phyloP scores from a whole-genome alignment of 2,329 filamentous ascomycete species.

The Nothophoma quercina region DNA sequence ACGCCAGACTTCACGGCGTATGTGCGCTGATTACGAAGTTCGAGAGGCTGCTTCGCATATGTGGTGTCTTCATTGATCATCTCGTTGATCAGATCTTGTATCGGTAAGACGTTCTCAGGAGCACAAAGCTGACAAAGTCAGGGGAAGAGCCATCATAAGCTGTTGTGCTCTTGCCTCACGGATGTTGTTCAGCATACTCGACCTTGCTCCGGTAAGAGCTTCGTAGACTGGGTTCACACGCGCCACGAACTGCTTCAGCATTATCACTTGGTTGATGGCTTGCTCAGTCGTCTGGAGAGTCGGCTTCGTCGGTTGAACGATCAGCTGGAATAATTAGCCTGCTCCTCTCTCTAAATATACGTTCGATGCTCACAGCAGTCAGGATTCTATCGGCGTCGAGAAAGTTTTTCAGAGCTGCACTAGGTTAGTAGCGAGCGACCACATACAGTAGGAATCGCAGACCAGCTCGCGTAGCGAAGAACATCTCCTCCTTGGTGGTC shows the following conservation, averaged over 20 bases:
- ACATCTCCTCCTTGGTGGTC: conserved; percentile 82
- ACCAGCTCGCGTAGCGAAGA: conserved; percentile 77
- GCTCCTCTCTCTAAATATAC: neutral
- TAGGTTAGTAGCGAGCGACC: conserved; percentile 21
- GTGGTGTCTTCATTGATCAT: conserved; percentile 82
- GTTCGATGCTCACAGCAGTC: conserved; percentile 65
- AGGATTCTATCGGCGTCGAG: conserved; percentile 81
- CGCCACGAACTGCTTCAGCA: conserved; percentile 81
- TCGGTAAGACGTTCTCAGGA: conserved; percentile 65
- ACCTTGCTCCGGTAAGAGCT: conserved; percentile 70
- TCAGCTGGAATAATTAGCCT: conserved; percentile 63
- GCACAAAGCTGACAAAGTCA: conserved; percentile 64
- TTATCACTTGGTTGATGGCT: conserved; percentile 84
- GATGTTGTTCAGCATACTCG: conserved; percentile 71
- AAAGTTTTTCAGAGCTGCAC: conserved; percentile 72
- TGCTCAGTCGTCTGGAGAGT: conserved; percentile 77
- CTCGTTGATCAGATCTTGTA: conserved; percentile 70
- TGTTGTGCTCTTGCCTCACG: conserved; percentile 58
- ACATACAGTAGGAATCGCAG: neutral
- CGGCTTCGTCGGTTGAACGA: conserved; percentile 73
- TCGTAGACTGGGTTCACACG: conserved; percentile 72
- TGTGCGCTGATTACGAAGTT: conserved; percentile 86
- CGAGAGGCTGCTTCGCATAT: conserved; percentile 80
- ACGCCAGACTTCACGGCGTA: conserved; percentile 90
- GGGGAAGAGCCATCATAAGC: neutral